phyloP scores from a whole-genome alignment of 1,284 basidiomycete species.

The Sporisorium exsertum region DNA sequence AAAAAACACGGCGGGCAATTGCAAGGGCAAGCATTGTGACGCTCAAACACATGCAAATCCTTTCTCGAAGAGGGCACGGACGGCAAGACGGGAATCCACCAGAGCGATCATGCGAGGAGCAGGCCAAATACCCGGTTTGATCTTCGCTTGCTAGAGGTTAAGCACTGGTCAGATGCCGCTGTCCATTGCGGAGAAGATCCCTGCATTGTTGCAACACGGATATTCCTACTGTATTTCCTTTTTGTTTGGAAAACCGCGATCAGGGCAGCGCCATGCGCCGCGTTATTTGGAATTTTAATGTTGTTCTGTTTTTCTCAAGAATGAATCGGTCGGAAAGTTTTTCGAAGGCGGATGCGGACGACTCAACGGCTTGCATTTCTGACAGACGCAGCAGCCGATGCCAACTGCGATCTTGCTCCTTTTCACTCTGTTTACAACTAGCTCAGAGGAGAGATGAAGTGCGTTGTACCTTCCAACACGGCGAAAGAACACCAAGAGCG shows the following conservation, averaged over 20 bases:
- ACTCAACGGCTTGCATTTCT: too few species aligned
- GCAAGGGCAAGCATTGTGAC: conserved; percentile 26
- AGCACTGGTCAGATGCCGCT: conserved; percentile 1
- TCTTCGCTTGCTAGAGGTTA: background rate
- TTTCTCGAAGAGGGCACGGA: background rate
- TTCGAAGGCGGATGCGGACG: too few species aligned
- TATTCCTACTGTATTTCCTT: too few species aligned
- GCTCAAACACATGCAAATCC: conserved; percentile 13
- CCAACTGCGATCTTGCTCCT: too few species aligned
- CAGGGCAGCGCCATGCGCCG: background rate
- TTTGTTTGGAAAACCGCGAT: background rate
- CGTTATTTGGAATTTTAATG: background rate
- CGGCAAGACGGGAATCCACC: background rate
- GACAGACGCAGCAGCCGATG: too few species aligned
- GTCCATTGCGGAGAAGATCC: background rate
- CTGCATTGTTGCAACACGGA: background rate
- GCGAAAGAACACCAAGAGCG: too few species aligned
- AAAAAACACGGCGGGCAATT: background rate
- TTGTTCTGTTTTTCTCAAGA: too few species aligned
- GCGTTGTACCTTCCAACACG: too few species aligned
- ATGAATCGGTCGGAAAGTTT: too few species aligned
- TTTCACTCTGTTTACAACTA: too few species aligned
- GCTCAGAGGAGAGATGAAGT: too few species aligned
- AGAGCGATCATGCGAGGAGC: conserved; percentile 1
- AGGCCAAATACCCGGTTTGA: too few species aligned